These are phyloP conservation scores for Alternaria triticimaculans DNA, from an alignment of 2,329 filamentous ascomycete genomes.

Conservation along the genomic window DNA sequence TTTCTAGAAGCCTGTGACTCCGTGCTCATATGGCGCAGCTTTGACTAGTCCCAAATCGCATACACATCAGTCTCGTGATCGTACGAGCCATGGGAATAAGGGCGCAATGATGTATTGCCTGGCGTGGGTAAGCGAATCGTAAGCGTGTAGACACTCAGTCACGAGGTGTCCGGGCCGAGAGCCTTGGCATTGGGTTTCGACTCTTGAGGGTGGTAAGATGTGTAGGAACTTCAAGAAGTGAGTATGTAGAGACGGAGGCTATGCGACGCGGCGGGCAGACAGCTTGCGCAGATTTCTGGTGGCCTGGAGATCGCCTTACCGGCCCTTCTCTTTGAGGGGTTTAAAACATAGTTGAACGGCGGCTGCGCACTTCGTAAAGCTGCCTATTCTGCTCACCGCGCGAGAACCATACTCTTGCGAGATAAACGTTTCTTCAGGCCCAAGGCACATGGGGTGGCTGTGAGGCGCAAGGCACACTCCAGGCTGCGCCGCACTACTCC, in stretches of 20 bases:
- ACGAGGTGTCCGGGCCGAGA: conserved; percentile 10
- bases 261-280: neutral
- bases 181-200: conserved; percentile 15
- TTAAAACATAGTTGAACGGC: neutral
- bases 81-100: conserved; percentile 3
- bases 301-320: conserved; percentile 1
- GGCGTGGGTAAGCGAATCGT: conserved; percentile 11
- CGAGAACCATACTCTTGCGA: neutral
- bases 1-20: neutral
- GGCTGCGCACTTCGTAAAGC: neutral
- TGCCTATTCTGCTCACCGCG: conserved; percentile 9
- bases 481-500: neutral
- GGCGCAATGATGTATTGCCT: neutral
- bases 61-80: conserved; percentile 13
- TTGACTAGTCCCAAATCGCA: conserved; percentile 5
- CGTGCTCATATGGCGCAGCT: conserved; percentile 7
- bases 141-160: neutral
- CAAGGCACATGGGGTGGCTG: conserved; percentile 9
- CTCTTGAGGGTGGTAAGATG: conserved; percentile 1
- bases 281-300: neutral
- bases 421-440: conserved; percentile 1
- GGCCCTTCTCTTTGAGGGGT: neutral
- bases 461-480: conserved; percentile 24
- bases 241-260: neutral
- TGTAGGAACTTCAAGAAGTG: neutral